Evolutionary conservation across 345 rosid genomes (phyloP), one percentile per base, ranked within the genome.

Genomic region (Populus nigra): DNA sequence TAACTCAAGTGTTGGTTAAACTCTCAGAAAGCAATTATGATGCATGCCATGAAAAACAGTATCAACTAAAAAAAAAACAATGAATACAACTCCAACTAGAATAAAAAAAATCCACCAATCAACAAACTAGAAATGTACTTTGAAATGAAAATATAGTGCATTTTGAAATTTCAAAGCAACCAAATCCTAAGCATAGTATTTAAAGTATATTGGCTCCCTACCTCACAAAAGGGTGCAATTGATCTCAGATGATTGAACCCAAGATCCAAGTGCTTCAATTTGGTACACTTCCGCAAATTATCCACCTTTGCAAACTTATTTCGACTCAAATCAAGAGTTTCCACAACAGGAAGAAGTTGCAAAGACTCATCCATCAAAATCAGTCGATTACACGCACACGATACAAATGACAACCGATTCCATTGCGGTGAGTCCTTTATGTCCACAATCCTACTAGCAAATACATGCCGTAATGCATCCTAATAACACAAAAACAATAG

Each of bases 321-420:
- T 77, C 99, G 87, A 82, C 99, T 96, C 81, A 96, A 89, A 88
- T 96, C 99, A 74, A 94, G 98, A 55, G 94, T 92, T 88, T 93
- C 97, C 73, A 96, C 95, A 53, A 87, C 90, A 69, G 99, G 97
- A 83, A 96, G 97, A 84, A 96, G 99, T 69, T 92, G 98, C 89
- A 96, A 84, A 8, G 98, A 93, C 85, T 94, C 99, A 68, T 96
- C 99, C 99, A 96, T 96, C 84, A 96, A 79, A 83, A 96, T 78
- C 87, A 96, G 83, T 65, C 91, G 86, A 80, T 96, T 96, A 79
- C 93, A 89, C 1, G 98, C 92, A 77, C 95, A 92, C 0, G 99
- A 96, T 75, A 96, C 91, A 77, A 91, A 96, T 29, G 91, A 86
- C 84, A 96, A 79, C 68, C 90, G 90, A n/a, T 88, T 90, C 99